Evolutionary conservation across 2,329 filamentous ascomycete species (phyloP).

Genomic region (Plenodomus tracheiphilus): DNA sequence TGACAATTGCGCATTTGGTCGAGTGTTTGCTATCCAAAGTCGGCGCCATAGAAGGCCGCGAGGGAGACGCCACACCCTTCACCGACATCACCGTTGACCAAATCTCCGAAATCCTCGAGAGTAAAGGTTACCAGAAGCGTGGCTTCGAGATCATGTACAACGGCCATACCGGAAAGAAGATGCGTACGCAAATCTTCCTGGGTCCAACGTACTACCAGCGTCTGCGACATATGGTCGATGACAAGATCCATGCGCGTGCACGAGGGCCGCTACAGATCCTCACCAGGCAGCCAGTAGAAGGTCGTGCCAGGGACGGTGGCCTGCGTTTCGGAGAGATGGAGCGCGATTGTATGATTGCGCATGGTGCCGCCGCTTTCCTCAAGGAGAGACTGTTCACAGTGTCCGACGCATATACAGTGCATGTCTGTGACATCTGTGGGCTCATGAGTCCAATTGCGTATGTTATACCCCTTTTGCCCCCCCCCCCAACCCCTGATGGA

Average conservation of each 20-base stretch:
- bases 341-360: constrained; percentile 99
- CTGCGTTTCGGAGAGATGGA: constrained; percentile 99
- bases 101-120: constrained; percentile 81
- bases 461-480: constrained; percentile 56
- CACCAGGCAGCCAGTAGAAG: constrained; percentile 95
- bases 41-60: constrained; percentile 86
- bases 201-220: constrained; percentile 99
- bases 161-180: constrained; percentile 91
- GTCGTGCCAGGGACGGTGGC: constrained; percentile 96
- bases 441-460: constrained; percentile 99
- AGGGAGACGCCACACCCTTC: constrained; percentile 97
- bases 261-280: constrained; percentile 96
- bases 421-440: constrained; percentile 98
- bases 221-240: constrained; percentile 98
- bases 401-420: constrained; percentile 95
- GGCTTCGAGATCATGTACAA: constrained; percentile 99
- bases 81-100: constrained; percentile 96
- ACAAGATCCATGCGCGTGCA: constrained; percentile 99
- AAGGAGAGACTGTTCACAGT: constrained; percentile 98
- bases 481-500: background rate
- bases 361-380: constrained; percentile 93
- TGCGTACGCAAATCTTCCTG: constrained; percentile 93
- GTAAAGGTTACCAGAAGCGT: constrained; percentile 93
- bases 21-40: constrained; percentile 98
- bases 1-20: constrained; percentile 99